Evolutionary conservation across 345 rosid species (phyloP).

Genomic region (Hibiscus tridactylites): DNA sequence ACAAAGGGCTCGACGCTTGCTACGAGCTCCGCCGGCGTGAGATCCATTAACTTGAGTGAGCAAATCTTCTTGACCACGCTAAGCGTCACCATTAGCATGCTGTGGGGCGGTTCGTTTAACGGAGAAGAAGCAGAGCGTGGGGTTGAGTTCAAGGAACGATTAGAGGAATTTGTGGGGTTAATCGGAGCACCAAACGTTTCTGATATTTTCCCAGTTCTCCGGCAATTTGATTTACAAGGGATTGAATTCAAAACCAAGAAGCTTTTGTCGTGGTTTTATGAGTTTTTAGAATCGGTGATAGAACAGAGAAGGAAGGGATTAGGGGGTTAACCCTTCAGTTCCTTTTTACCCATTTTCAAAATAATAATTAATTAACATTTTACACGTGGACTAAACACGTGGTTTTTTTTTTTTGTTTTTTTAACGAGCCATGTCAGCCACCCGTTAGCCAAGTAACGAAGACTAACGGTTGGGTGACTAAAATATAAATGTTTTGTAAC

Average conservation of each 20-base stretch:
- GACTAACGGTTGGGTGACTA: no score
- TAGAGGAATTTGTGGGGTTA: constrained; percentile 19
- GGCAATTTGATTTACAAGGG: constrained; percentile 52
- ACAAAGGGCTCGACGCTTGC: neutral
- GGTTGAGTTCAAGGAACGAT: constrained; percentile 12
- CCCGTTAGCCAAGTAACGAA: no score
- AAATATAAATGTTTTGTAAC: no score
- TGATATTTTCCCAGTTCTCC: constrained; percentile 37
- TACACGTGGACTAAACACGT: no score
- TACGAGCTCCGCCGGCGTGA: constrained; percentile 1
- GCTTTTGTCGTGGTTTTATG: neutral
- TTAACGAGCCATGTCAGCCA: no score
- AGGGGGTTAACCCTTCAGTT: no score
- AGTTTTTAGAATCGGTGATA: neutral
- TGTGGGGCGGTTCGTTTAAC: neutral
- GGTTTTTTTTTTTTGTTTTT: no score
- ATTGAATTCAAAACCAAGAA: constrained; percentile 17
- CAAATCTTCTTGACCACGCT: constrained; percentile 21
- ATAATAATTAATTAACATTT: no score
- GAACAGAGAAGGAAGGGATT: no score
- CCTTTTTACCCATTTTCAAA: no score
- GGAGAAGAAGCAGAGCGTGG: neutral
- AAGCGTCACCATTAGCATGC: neutral
- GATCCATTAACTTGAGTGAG: constrained; percentile 28
- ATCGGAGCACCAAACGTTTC: constrained; percentile 42